Conservation (phyloP, 495 filamentous ascomycete genomes). For the Neurospora sp. region DNA sequence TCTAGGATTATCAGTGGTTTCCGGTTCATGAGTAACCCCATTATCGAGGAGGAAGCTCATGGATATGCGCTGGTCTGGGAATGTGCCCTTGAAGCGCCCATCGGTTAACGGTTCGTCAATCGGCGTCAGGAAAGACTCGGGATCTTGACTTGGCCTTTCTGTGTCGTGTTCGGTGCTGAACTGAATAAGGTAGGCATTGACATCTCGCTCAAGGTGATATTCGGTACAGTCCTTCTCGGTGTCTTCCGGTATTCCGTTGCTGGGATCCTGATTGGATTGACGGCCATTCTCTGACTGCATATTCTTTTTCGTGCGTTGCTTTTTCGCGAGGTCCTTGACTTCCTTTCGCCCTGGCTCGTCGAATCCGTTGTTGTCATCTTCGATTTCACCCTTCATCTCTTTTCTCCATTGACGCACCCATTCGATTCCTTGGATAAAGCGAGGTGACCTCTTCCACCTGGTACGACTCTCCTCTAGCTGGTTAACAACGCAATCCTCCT, state of each 20-base stretch:
- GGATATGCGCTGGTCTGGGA: slow-evolving; percentile 11
- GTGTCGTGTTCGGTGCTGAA: background rate
- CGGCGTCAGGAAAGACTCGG: background rate
- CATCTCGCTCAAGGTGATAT: slow-evolving; percentile 4
- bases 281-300: background rate
- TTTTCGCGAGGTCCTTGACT: background rate
- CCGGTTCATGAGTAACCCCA: background rate
- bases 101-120: slow-evolving; percentile 6
- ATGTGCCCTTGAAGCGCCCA: slow-evolving; percentile 8
- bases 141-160: background rate
- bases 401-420: background rate
- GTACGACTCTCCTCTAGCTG: background rate
- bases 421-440: background rate
- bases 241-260: background rate
- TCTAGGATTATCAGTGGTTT: background rate
- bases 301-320: background rate
- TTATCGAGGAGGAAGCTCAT: slow-evolving; percentile 1
- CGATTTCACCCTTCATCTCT: background rate
- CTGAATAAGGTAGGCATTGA: slow-evolving; percentile 16
- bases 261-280: background rate
- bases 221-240: background rate
- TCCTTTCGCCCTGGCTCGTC: slow-evolving; percentile 1
- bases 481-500: background rate
- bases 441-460: background rate
- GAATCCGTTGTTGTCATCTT: background rate